These are phyloP conservation scores for Serendipita sp. DNA, from an alignment of 768 basidiomycete genomes.

Conservation along the genomic window DNA sequence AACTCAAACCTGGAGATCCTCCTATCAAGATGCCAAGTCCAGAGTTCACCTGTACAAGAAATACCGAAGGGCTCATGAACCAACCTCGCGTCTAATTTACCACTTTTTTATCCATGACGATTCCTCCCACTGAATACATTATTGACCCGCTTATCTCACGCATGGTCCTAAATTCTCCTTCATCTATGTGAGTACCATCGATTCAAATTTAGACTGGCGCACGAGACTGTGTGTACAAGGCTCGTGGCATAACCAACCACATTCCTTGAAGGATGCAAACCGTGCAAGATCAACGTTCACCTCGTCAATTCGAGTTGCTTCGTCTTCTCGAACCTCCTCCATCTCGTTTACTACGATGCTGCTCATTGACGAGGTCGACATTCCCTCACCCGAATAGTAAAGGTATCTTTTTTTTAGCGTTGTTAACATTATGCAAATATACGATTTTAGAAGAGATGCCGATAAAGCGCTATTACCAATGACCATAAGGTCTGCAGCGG, in stretches of 20 bases:
- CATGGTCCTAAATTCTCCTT: background rate
- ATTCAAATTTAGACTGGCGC: background rate
- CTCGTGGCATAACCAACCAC: background rate
- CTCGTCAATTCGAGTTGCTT: too few relatives aligned
- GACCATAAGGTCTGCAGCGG: too few relatives aligned
- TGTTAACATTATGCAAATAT: too few relatives aligned
- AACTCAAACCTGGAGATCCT: constrained; percentile 22
- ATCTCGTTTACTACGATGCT: too few relatives aligned
- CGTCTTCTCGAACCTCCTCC: too few relatives aligned
- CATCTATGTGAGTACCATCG: background rate
- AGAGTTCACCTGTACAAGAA: background rate
- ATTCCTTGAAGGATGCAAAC: background rate
- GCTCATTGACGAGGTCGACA: too few relatives aligned
- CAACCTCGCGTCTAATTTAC: background rate
- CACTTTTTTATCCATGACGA: background rate
- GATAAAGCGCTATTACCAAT: too few relatives aligned
- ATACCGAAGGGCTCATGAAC: background rate
- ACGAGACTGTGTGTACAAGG: background rate
- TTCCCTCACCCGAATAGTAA: too few relatives aligned
- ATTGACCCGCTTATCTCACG: background rate
- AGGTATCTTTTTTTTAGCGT: too few relatives aligned
- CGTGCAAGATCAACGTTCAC: background rate
- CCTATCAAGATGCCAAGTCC: background rate
- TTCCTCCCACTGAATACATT: background rate
- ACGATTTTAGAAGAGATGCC: too few relatives aligned